Conservation (phyloP, 2,329 filamentous ascomycete genomes). For the Plectosphaerella sp. region DNA sequence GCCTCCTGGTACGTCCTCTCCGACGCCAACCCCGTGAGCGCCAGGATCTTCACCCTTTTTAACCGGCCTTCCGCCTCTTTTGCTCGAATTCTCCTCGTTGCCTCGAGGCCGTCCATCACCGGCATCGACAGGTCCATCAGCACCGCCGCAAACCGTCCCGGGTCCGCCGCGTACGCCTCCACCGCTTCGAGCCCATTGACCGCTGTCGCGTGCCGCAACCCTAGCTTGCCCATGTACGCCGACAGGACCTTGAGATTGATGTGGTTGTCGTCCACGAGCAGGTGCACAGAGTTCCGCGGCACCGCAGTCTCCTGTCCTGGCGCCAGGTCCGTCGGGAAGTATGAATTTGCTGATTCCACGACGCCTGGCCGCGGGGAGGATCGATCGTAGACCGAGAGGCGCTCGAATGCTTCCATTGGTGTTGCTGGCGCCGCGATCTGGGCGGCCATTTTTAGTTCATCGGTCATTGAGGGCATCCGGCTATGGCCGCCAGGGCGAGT, state of each 20-base stretch:
- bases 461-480: neutral
- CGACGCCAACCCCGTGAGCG: slow-evolving; percentile 46
- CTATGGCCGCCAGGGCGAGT: neutral
- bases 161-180: slow-evolving; percentile 17
- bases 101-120: slow-evolving; percentile 47
- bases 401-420: neutral
- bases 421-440: neutral
- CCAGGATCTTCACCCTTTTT: slow-evolving; percentile 39
- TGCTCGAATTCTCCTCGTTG: slow-evolving; percentile 41
- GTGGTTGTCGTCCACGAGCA: slow-evolving; percentile 34
- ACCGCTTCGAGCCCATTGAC: slow-evolving; percentile 26
- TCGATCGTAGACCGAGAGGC: neutral
- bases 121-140: slow-evolving; percentile 53
- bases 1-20: slow-evolving; percentile 45
- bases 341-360: neutral
- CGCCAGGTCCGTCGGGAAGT: neutral
- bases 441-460: neutral
- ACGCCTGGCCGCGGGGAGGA: neutral
- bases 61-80: slow-evolving; percentile 32
- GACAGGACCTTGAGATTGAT: slow-evolving; percentile 31
- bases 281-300: neutral
- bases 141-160: slow-evolving; percentile 19
- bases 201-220: neutral
- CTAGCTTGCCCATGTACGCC: slow-evolving; percentile 20
- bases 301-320: neutral